A percentile compares a stretch with the other conserved stretches of the same genome.
These are phyloP conservation scores for Zangia roseola DNA, from an alignment of 768 basidiomycete species.

Conservation along the genomic window DNA sequence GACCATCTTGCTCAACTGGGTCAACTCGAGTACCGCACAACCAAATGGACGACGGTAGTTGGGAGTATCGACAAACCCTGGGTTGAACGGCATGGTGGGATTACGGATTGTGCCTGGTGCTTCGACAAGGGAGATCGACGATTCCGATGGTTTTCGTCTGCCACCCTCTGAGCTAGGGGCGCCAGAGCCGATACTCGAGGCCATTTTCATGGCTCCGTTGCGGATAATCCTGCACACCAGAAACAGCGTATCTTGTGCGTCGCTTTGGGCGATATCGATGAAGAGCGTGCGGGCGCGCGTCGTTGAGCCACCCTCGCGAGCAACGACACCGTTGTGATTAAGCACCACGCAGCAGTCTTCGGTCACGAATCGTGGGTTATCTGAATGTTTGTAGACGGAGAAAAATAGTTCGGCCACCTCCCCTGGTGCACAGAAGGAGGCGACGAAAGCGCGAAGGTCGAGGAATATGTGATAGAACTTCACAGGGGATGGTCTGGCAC, in stretches of 20 bases:
- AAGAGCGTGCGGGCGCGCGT: conserved; percentile 80
- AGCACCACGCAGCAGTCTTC: conserved; percentile 91
- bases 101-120: conserved; percentile 25
- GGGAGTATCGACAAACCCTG: conserved; percentile 33
- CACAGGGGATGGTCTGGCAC: conserved; percentile 42
- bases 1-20: conserved; percentile 67
- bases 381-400: conserved; percentile 85
- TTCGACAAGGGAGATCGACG: conserved; percentile 39
- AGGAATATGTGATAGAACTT: conserved; percentile 90
- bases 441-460: conserved; percentile 90
- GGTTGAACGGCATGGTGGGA: conserved; percentile 24
- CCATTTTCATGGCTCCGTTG: conserved; percentile 82
- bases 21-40: conserved; percentile 89
- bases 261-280: conserved; percentile 81
- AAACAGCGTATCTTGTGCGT: conserved; percentile 82
- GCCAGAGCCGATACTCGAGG: conserved; percentile 50
- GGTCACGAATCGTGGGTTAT: conserved; percentile 76
- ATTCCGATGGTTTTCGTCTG: conserved; percentile 56
- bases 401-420: conserved; percentile 94
- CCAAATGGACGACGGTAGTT: conserved; percentile 88
- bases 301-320: conserved; percentile 66
- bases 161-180: conserved; percentile 37
- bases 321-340: conserved; percentile 86
- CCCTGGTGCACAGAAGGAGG: conserved; percentile 84
- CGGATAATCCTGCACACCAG: conserved; percentile 90